phyloP scores from a whole-genome alignment of 2,329 filamentous ascomycete species.

The Cyphellophora attinorum region DNA sequence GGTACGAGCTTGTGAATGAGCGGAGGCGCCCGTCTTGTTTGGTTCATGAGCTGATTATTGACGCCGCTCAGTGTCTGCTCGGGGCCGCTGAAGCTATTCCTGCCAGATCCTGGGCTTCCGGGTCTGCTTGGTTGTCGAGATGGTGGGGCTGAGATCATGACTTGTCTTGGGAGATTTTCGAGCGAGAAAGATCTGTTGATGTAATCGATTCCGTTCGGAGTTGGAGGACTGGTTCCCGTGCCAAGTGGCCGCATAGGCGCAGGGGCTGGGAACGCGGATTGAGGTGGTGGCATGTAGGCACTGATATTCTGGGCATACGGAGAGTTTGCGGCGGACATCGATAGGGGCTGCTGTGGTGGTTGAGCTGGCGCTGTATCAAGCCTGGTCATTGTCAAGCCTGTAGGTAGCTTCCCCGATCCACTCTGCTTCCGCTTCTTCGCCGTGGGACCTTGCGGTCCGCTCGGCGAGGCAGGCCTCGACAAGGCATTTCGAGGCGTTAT shows the following conservation, averaged over 20 bases:
- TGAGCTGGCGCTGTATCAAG: slow-evolving; percentile 50
- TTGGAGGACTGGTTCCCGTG: slow-evolving; percentile 49
- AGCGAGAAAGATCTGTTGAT: slow-evolving; percentile 53
- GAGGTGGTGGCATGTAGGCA: slow-evolving; percentile 28
- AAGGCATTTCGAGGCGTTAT: slow-evolving; percentile 52
- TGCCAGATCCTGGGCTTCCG: slow-evolving; percentile 54
- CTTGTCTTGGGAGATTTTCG: slow-evolving; percentile 55
- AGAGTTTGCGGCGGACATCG: slow-evolving; percentile 31
- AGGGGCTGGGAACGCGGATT: slow-evolving; percentile 42
- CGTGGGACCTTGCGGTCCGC: slow-evolving; percentile 51
- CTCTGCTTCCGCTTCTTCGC: slow-evolving; percentile 79
- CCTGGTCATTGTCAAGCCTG: slow-evolving; percentile 70
- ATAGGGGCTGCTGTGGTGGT: slow-evolving; percentile 18
- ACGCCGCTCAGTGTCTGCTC: slow-evolving; percentile 22
- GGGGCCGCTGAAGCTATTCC: slow-evolving; percentile 33
- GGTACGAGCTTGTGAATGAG: slow-evolving; percentile 78
- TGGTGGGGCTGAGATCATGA: slow-evolving; percentile 61
- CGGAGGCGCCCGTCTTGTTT: slow-evolving; percentile 45
- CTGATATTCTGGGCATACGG: slow-evolving; percentile 30
- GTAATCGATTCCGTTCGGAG: slow-evolving; percentile 56
- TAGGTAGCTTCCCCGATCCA: slow-evolving; percentile 58
- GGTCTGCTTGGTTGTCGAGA: slow-evolving; percentile 69
- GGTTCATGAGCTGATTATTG: slow-evolving; percentile 21
- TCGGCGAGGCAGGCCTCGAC: slow-evolving; percentile 67
- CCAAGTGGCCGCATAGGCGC: background rate